These are phyloP conservation scores for Sarcocystis neurona DNA, from an alignment of 169 alveolate species.

Conservation along the genomic window DNA sequence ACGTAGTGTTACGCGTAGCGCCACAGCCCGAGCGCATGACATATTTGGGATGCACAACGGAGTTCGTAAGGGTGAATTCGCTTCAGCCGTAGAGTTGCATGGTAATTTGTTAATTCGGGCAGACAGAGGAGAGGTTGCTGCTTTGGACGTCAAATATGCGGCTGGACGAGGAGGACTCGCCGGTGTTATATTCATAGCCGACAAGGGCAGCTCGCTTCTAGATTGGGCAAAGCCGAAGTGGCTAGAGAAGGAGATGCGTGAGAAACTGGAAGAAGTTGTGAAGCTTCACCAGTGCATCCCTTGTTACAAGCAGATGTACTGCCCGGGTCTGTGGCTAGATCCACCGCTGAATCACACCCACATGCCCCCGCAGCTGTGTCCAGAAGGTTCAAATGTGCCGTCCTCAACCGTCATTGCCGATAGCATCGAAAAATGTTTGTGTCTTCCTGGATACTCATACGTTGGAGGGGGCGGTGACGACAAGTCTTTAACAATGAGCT, in stretches of 20 bases:
- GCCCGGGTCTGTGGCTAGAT: conserved; percentile 68
- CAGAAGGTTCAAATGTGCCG: conserved; percentile 64
- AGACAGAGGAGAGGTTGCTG: too few species aligned
- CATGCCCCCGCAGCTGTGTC: conserved; percentile 69
- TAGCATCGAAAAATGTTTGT: conserved; percentile 65
- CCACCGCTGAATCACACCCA: conserved; percentile 58
- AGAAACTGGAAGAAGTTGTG: conserved; percentile 60
- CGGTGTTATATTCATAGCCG: background rate
- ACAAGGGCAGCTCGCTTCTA: conserved; percentile 8
- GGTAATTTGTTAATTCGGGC: background rate
- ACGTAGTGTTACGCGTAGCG: too few species aligned
- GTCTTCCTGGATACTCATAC: conserved; percentile 63
- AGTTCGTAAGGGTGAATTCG: too few species aligned
- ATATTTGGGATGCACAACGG: conserved; percentile 45
- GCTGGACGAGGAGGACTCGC: too few species aligned
- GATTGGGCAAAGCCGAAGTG: conserved; percentile 28
- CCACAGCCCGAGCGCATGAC: conserved; percentile 42
- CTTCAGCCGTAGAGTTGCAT: background rate
- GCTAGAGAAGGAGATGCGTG: conserved; percentile 48
- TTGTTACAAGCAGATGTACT: conserved; percentile 60
- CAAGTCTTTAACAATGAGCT: background rate
- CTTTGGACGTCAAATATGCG: too few species aligned
- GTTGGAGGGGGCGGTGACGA: conserved; percentile 27
- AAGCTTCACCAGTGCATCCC: conserved; percentile 55
- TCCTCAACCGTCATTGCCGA: conserved; percentile 62